Base-by-base conservation (phyloP, 164 flowering plant species). In the Stephania yunnanensis region DNA sequence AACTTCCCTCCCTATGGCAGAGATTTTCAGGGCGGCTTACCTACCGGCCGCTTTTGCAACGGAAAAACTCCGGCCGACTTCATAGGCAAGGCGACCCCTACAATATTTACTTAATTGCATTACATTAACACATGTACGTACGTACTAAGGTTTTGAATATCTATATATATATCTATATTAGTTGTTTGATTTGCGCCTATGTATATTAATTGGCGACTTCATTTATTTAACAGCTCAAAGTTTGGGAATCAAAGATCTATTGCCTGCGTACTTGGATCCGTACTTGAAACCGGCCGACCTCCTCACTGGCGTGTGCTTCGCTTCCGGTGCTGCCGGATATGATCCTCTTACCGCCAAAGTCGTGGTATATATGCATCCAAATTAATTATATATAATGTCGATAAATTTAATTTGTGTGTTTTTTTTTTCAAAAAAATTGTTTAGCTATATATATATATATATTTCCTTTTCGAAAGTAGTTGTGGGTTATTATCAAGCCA, bases 241-340 rank as follows among this genome's bases (percentile, higher is more conserved):
- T 20, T 69, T 88, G 6, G 86, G 89, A 22, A 22, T 90, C 0
- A 87, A 85, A 74, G 80, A 87, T 65, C 42, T 80, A 0, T 11
- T 90, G 72, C 92, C 92, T 0, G 85, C 91, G 5, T 90, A 84
- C 75, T 78, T 87, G 1, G 85, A 89, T 58, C 82, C 85, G 13
- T 81, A 22, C 22, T 68, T 87, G 48, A 7, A 73, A 72, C 44
- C 72, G 12, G 55, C 78, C 58, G 93, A 90, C 78, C 85, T 90
- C 45, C 83, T 80, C 29, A 86, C 87, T 0, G 91, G 91, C 0
- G 89, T 90, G 13, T 85, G 86, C 75, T 88, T 88, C 66, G 93
- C 91, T 55, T 90, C 91, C 0, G 90, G 89, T 7, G 90, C 83
- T 20, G 9, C 84, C 0, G 93, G 91, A 29, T 88, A 80, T 64